Percentiles rank a stretch among this genome's conserved stretches.
These are phyloP conservation scores for Debaryomyces prosopidis DNA, from an alignment of 805 yeast genomes.

Conservation along the genomic window DNA sequence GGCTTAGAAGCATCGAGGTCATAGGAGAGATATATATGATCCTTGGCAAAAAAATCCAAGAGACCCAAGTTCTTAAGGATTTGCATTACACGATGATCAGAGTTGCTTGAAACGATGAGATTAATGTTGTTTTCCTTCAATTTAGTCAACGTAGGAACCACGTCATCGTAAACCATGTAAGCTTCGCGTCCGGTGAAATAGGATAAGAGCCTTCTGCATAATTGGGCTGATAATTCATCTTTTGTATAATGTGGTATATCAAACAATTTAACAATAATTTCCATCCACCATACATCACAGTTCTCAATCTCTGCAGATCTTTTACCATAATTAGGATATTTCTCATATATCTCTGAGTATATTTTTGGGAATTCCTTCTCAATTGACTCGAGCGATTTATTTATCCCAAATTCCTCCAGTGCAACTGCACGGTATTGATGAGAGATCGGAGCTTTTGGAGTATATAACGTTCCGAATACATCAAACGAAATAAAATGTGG, in stretches of 20 bases:
- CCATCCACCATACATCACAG: conserved; percentile 58
- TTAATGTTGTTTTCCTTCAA: conserved; percentile 31
- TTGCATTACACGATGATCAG: conserved; percentile 54
- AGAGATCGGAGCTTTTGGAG: conserved; percentile 54
- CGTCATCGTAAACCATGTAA: conserved; percentile 55
- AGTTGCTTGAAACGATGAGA: conserved; percentile 56
- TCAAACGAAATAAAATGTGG: conserved; percentile 62
- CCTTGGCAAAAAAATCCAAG: conserved; percentile 35
- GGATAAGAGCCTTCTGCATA: conserved; percentile 46
- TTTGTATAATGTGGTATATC: conserved; percentile 23
- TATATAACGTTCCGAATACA: conserved; percentile 66
- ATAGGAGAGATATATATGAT: conserved; percentile 53
- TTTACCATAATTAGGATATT: conserved; percentile 68
- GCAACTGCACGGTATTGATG: conserved; percentile 56
- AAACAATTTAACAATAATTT: conserved; percentile 47
- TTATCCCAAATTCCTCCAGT: conserved; percentile 40
- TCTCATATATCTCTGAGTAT: conserved; percentile 33
- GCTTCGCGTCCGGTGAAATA: conserved; percentile 54
- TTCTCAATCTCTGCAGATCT: conserved; percentile 15
- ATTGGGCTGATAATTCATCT: conserved; percentile 24
- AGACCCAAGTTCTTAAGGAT: conserved; percentile 51
- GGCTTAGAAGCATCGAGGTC: conserved; percentile 60
- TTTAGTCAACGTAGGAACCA: conserved; percentile 42
- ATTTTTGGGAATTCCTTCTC: conserved; percentile 25
- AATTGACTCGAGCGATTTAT: conserved; percentile 24